Base-by-base conservation (phyloP, 129 eudicot genomes). In the Erigeron canadensis region DNA sequence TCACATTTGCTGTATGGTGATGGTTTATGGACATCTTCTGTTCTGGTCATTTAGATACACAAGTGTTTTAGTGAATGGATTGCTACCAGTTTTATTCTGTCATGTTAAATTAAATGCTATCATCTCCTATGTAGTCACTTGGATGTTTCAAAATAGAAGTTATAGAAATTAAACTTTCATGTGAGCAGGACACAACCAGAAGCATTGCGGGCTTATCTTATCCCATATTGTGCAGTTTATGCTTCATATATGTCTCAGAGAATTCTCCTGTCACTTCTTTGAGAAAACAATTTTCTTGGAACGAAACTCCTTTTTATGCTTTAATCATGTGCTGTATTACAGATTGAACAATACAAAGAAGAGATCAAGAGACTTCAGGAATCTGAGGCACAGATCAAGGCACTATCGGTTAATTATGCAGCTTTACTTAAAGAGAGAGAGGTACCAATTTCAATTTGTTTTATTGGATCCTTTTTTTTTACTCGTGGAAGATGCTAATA, bases 341-440 rank as follows among this genome's bases (percentile, higher is more conserved):
- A 93, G 98, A 82, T 90, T 38, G 93, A 86, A 57, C 89, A 84
- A 59, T 94, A 81, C 83, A 90, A 80, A 79, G 71, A 84, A 37
- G 94, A 94, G 77, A 94, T 94, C 13, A 94, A 84, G 96, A 86
- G 85, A 76, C 99, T 94, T 74, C 90, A 85, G 86, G 97, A 90
- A 11, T 94, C 99, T 2, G 97, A 94, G 90, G 84, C 96, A 3
- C 93, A 90, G 65, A 86, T 94, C 23, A 94, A 90, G 81, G 97
- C 99, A 67, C 46, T 94, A 34, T 87, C 99, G 18, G 89, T 90
- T 65, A 94, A 94, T 81, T 94, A 94, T 87, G 99, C 99, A 48
- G 97, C 99, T 45, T 75, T 94, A 67, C 74, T 94, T 75, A 90
- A 94, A 76, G 94, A 90, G 69, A 87, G 88, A 83, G 96, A 90